A percentile compares a stretch with the other conserved stretches of the same genome.
These are phyloP conservation scores for Aspergillus phoenicis DNA, from an alignment of 2,329 filamentous ascomycete genomes.

Conservation along the genomic window DNA sequence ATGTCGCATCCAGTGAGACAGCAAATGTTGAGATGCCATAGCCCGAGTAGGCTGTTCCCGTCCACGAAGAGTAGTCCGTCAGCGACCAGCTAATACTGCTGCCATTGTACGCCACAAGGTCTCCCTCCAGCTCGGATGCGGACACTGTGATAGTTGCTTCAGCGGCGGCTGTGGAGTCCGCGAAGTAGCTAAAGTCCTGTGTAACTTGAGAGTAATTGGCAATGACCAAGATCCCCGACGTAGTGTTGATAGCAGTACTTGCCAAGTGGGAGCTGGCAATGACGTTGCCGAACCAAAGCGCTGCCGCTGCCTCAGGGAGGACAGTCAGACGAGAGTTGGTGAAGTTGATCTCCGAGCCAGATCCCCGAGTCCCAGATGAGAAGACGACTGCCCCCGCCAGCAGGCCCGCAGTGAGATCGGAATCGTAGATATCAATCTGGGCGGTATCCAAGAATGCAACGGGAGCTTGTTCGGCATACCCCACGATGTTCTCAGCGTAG, in stretches of 20 bases:
- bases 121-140: background rate
- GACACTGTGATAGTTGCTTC: background rate
- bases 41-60: background rate
- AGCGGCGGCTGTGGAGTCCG: background rate
- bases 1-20: background rate
- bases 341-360: background rate
- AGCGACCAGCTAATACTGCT: background rate
- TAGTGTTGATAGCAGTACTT: background rate
- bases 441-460: background rate
- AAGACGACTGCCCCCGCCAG: background rate
- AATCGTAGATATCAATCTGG: background rate
- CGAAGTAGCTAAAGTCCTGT: background rate
- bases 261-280: background rate
- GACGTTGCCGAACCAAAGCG: background rate
- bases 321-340: background rate
- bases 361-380: background rate
- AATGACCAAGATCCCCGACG: background rate
- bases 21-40: background rate
- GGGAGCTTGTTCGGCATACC: background rate
- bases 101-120: background rate
- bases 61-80: background rate
- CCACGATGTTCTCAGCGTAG: background rate
- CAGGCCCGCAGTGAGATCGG: background rate
- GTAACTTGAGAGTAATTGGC: background rate
- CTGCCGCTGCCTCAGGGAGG: background rate